phyloP scores from a whole-genome alignment of 2,329 filamentous ascomycete species.

The Coniosporium uncinatum region DNA sequence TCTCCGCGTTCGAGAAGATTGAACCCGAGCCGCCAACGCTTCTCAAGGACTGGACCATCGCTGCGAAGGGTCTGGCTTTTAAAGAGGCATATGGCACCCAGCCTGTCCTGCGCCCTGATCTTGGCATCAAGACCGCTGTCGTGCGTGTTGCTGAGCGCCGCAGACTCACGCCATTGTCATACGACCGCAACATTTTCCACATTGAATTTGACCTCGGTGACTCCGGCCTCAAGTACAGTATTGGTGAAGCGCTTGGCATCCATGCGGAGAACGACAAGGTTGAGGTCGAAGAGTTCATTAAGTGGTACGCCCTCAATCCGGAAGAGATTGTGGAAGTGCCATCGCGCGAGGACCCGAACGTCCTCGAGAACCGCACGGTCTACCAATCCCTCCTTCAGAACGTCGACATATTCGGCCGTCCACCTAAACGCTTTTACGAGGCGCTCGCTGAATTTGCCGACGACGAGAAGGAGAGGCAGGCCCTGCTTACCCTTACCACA shows the following conservation, averaged over 20 bases:
- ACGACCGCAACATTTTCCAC: conserved; percentile 99
- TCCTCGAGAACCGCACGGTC: conserved; percentile 84
- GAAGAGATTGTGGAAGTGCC: conserved; percentile 89
- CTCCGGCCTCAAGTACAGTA: conserved; percentile 92
- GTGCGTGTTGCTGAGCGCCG: conserved; percentile 95
- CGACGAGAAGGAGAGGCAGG: conserved; percentile 76
- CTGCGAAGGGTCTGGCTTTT: conserved; percentile 85
- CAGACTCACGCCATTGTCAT: conserved; percentile 78
- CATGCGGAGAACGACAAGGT: conserved; percentile 88
- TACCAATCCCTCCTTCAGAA: conserved; percentile 91
- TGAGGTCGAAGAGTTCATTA: conserved; percentile 80
- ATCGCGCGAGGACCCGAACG: conserved; percentile 67
- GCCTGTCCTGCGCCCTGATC: conserved; percentile 73
- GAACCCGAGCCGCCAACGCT: conserved; percentile 62
- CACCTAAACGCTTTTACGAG: conserved; percentile 98
- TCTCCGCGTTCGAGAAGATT: conserved; percentile 71
- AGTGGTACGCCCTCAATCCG: conserved; percentile 79
- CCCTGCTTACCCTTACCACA: conserved; percentile 70
- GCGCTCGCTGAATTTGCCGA: conserved; percentile 79
- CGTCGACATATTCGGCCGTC: conserved; percentile 93
- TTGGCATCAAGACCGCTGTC: conserved; percentile 78
- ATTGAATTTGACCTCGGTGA: conserved; percentile 96
- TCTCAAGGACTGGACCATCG: conserved; percentile 74
- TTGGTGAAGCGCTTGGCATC: conserved; percentile 94
- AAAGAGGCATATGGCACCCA: conserved; percentile 87